Evolutionary conservation across 108 stramenopile genomes (phyloP).

Genomic region (Stephanodiscus triporus): DNA sequence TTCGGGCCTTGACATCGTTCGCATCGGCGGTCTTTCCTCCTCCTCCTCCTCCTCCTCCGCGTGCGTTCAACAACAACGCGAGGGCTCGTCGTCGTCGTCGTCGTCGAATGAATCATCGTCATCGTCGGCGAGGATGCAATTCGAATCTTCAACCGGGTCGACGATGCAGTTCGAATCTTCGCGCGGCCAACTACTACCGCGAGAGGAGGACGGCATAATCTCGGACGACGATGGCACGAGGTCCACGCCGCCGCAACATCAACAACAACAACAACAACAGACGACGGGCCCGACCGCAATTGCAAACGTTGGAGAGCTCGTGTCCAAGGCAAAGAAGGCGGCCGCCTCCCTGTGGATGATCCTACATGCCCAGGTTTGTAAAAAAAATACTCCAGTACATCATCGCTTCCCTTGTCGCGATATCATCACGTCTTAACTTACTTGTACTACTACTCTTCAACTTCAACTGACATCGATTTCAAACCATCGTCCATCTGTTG

Average conservation of each 20-base stretch:
- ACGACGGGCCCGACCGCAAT: background rate
- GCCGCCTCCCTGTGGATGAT: conserved; percentile 82
- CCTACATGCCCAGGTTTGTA: conserved; percentile 84
- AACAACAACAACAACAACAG: background rate
- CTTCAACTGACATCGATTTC: background rate
- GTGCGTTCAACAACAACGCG: background rate
- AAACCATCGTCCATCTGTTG: background rate
- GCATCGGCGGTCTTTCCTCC: background rate
- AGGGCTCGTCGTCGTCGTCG: background rate
- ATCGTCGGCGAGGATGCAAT: background rate
- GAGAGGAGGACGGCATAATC: no score
- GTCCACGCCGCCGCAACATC: background rate
- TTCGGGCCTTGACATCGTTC: background rate
- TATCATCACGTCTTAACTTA: no score
- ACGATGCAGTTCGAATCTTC: background rate
- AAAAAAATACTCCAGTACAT: no score
- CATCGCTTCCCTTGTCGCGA: no score
- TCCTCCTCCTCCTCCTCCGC: background rate
- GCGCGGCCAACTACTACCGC: background rate
- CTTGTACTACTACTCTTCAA: background rate
- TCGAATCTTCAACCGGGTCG: background rate
- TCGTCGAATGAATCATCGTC: no score
- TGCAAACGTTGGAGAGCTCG: conserved; percentile 53
- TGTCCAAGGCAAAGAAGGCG: conserved; percentile 82
- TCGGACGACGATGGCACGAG: background rate